Evolutionary conservation across 2,329 filamentous ascomycete species (phyloP).

Genomic region (Penicillium aurantiogriseum): DNA sequence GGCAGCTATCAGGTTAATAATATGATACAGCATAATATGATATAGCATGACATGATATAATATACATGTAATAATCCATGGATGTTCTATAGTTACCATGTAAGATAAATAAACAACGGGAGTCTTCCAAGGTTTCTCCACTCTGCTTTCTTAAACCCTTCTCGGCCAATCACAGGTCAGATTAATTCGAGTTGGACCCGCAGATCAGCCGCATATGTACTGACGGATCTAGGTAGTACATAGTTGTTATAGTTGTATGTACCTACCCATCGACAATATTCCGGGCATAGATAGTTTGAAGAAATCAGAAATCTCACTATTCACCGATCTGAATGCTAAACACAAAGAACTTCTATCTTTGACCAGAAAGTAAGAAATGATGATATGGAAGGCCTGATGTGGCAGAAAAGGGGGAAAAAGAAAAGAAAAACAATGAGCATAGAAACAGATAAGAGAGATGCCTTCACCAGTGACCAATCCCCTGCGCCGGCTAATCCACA

Average conservation of each 20-base stretch:
- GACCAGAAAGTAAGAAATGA: background rate
- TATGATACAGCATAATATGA: background rate
- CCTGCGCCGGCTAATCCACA: constrained; percentile 26
- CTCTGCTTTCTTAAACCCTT: constrained; percentile 12
- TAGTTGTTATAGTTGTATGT: background rate
- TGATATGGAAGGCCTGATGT: background rate
- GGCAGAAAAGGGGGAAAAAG: background rate
- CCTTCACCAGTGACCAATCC: constrained; percentile 12
- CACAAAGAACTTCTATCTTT: background rate
- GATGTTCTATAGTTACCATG: background rate
- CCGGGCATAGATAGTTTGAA: background rate
- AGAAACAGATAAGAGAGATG: constrained; percentile 11
- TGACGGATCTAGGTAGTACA: too few relatives aligned
- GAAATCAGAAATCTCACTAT: background rate
- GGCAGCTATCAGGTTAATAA: background rate
- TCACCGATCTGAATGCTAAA: constrained; percentile 1
- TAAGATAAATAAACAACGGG: background rate
- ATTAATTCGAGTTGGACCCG: background rate
- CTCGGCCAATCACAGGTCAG: constrained; percentile 13
- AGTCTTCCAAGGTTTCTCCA: background rate
- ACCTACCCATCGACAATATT: background rate
- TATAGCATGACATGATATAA: background rate
- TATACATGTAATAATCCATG: background rate
- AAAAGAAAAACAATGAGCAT: background rate
- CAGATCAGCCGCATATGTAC: background rate